Base-by-base conservation (phyloP, 2,329 filamentous ascomycete genomes). In the Aschersonia sp. region DNA sequence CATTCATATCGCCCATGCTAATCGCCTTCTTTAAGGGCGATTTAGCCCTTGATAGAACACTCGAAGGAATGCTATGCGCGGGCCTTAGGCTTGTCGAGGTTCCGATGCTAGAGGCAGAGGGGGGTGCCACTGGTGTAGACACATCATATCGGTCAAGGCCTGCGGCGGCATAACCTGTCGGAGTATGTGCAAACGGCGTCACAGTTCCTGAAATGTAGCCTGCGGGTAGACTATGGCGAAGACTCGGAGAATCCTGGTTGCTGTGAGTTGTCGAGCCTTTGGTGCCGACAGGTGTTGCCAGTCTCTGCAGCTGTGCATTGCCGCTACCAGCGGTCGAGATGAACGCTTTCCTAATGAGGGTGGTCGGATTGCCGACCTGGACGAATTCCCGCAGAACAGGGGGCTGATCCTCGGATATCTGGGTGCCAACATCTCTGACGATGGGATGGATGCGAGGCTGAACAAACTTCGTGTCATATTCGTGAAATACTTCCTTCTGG, bases 391-490 rank as follows among this genome's bases (percentile, higher is more conserved):
- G 59, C 6, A 62, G 59, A 35, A 68, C 63, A 6, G 60, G 57
- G 7, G 64, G 64, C 7, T 68, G 64, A 12, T 73, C 68, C 43
- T 66, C 64, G 40, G 78, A 79, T 50, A 83, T 82, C 62, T 97
- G 90, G 1, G 85, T 92, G 5, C 79, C 85, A 1, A 90, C 87
- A 78, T 79, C 75, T 47, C 76, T 68, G 54, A 94, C 85, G 5
- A 85, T 71, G 6, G 84, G 85, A 56, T 94, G 85, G n/a, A 94
- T 77, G 9, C 82, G 76, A 2, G 92, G 92, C 58, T 94, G 87
- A 1, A 98, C 92, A 59, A 84, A 96, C 68, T 98, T 98, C 55
- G 80, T 86, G 60, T 97, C 87, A 60, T 98, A 98, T 66, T 98
- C 92, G 61, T 88, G 83, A 66, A 97, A 74, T 5, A 97, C 90